phyloP scores from a whole-genome alignment of 257 asterid genomes.

The Anisodus acutangulus region DNA sequence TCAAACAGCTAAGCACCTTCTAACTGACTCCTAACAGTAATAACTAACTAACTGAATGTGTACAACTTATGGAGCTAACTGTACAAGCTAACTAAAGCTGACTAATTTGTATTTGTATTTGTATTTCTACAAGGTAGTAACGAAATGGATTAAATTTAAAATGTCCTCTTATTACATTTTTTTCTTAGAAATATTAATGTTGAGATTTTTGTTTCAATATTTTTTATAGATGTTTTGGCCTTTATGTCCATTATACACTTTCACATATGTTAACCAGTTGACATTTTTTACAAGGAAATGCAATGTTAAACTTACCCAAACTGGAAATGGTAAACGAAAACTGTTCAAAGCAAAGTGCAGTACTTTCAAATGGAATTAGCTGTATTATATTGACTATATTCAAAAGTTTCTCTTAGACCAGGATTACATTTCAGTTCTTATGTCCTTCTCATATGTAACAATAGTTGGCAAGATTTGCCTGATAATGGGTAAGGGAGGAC shows the following conservation, averaged over 20 bases:
- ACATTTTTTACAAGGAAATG: not conserved
- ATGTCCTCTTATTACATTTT: no score
- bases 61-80: no score
- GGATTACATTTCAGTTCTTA: not conserved
- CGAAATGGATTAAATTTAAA: not conserved
- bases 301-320: not conserved
- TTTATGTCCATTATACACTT: not conserved
- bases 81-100: no score
- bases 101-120: no score
- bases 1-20: no score
- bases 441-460: not conserved
- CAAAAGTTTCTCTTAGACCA: not conserved
- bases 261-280: no score
- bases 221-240: no score
- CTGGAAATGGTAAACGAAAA: not conserved
- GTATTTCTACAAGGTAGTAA: not conserved
- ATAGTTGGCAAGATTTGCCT: not conserved
- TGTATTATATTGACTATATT: not conserved
- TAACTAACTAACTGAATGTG: no score
- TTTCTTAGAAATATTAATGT: not conserved
- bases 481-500: not conserved
- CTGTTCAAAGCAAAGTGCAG: not conserved
- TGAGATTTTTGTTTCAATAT: not conserved
- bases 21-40: no score
- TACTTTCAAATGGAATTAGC: not conserved